Conservation (phyloP, 2,329 filamentous ascomycete species). For the Fusarium nisikadoi region DNA sequence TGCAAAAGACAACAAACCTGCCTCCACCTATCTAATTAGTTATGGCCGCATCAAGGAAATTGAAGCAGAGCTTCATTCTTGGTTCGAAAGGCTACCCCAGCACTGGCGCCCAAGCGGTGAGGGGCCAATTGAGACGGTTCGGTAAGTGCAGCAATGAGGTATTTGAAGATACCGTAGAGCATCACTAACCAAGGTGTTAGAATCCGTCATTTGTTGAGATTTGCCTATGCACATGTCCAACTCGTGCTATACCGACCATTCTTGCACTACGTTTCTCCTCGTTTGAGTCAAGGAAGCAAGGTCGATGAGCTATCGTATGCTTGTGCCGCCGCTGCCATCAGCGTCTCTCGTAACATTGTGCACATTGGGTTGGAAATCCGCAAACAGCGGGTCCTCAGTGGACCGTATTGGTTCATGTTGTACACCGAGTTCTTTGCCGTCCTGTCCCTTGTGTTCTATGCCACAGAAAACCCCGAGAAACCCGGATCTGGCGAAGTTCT, state of each 20-base stretch:
- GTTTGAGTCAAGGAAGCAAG: slow-evolving; percentile 63
- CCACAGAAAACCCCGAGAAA: slow-evolving; percentile 82
- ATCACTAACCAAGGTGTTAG: slow-evolving; percentile 47
- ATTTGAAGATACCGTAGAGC: not conserved
- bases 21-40: slow-evolving; percentile 70
- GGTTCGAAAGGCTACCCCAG: slow-evolving; percentile 75
- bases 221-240: slow-evolving; percentile 85
- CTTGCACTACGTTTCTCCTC: slow-evolving; percentile 81
- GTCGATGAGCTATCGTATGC: slow-evolving; percentile 84
- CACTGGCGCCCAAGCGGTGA: slow-evolving; percentile 83
- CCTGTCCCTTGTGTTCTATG: slow-evolving; percentile 81
- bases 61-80: slow-evolving; percentile 70
- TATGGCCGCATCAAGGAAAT: slow-evolving; percentile 72
- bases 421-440: slow-evolving; percentile 87
- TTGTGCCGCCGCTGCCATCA: slow-evolving; percentile 71
- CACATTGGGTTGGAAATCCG: slow-evolving; percentile 84
- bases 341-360: slow-evolving; percentile 77
- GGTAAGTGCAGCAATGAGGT: slow-evolving; percentile 62
- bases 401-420: slow-evolving; percentile 87
- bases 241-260: slow-evolving; percentile 86
- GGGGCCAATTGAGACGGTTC: slow-evolving; percentile 76
- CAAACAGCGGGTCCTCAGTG: slow-evolving; percentile 77
- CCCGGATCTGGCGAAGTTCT: slow-evolving; percentile 81
- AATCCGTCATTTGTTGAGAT: slow-evolving; percentile 78
- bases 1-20: slow-evolving; percentile 54